These are phyloP conservation scores for Plasmodium yoelii DNA, from an alignment of 169 alveolate genomes.

Conservation along the genomic window DNA sequence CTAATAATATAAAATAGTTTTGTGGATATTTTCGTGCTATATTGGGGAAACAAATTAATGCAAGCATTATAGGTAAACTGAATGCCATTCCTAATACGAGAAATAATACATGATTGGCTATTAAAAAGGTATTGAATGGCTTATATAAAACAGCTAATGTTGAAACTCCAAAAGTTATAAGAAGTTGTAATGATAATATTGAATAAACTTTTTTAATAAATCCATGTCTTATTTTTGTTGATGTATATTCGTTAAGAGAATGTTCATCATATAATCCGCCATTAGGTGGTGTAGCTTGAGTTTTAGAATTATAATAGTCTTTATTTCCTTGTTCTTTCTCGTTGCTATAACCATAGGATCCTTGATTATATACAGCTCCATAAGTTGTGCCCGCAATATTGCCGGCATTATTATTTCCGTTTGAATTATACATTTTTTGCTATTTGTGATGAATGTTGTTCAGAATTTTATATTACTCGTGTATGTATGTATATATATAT, in stretches of 20 bases:
- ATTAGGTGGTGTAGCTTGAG: slow-evolving; percentile 25
- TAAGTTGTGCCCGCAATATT: slow-evolving; percentile 18
- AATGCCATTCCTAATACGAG: slow-evolving; percentile 57
- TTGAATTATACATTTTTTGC: slow-evolving; percentile 6
- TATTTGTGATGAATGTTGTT: background rate
- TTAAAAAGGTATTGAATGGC: slow-evolving; percentile 67
- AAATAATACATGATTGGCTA: slow-evolving; percentile 49
- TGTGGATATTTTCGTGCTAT: slow-evolving; percentile 78
- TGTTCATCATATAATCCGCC: slow-evolving; percentile 65
- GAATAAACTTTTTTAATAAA: slow-evolving; percentile 88
- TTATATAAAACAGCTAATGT: slow-evolving; percentile 65
- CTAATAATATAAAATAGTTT: slow-evolving; percentile 73
- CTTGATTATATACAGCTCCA: slow-evolving; percentile 65
- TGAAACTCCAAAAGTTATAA: slow-evolving; percentile 81
- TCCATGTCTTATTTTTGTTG: slow-evolving; percentile 87
- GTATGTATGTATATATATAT: background rate
- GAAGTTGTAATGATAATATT: slow-evolving; percentile 83
- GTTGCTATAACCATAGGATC: slow-evolving; percentile 13
- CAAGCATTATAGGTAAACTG: slow-evolving; percentile 71
- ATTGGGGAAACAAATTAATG: slow-evolving; percentile 67
- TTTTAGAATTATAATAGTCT: slow-evolving; percentile 30
- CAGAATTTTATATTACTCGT: background rate
- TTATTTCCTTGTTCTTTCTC: slow-evolving; percentile 24
- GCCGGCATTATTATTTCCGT: slow-evolving; percentile 12
- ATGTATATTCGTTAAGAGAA: slow-evolving; percentile 76